Evolutionary conservation across 441 rosid genomes (phyloP).

Genomic region (Daphne laureola): DNA sequence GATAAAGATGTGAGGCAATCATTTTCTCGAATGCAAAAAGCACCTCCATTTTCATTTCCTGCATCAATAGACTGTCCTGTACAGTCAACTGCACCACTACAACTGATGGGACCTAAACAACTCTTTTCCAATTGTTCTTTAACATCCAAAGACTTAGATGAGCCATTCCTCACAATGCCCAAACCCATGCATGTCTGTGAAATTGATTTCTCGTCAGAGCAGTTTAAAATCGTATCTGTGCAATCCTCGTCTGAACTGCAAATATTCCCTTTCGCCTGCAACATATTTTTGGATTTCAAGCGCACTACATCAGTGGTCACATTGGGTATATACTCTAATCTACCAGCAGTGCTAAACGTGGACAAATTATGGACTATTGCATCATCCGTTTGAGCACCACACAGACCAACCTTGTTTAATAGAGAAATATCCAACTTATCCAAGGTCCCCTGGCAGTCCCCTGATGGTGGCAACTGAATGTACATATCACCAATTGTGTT

Average conservation of each 20-base stretch:
- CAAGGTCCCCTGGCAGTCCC: conserved; percentile 14
- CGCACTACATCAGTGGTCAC: conserved; percentile 27
- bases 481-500: not conserved
- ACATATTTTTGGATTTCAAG: conserved; percentile 17
- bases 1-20: conserved; percentile 22
- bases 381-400: conserved; percentile 20
- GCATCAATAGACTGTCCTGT: conserved; percentile 25
- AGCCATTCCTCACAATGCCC: conserved; percentile 18
- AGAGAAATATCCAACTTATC: conserved; percentile 19
- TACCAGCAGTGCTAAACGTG: conserved; percentile 15
- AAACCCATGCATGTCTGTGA: conserved; percentile 17
- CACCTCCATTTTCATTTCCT: conserved; percentile 29
- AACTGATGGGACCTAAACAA: conserved; percentile 19
- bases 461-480: conserved; percentile 15
- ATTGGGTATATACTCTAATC: conserved; percentile 27
- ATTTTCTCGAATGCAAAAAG: conserved; percentile 36
- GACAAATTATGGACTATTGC: conserved; percentile 17
- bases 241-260: conserved; percentile 23
- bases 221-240: conserved; percentile 16
- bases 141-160: conserved; percentile 23
- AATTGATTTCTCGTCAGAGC: conserved; percentile 11
- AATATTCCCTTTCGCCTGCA: conserved; percentile 24
- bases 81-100: conserved; percentile 27
- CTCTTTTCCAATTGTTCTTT: conserved; percentile 24
- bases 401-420: conserved; percentile 11